Percentiles rank a stretch among this genome's conserved stretches.
Evolutionary conservation across 495 filamentous ascomycete genomes (phyloP).

Genomic region (Tuber microsphaerosporum): DNA sequence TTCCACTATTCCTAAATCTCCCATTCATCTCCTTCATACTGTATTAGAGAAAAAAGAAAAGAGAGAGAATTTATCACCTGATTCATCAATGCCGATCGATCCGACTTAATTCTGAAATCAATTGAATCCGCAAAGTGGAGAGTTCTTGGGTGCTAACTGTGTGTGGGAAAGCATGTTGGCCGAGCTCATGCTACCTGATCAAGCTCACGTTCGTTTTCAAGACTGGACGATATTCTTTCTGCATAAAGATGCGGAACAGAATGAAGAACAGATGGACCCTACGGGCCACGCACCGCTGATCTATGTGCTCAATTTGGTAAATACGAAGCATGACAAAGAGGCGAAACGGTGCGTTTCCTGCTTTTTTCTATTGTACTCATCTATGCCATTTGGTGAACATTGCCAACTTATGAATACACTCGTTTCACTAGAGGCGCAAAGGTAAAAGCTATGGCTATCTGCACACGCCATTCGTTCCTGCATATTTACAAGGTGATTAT

Average conservation of each 20-base stretch:
- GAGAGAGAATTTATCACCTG: background rate
- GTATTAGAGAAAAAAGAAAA: conserved; percentile 3
- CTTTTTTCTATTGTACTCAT: background rate
- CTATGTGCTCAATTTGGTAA: conserved; percentile 95
- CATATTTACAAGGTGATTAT: conserved; percentile 87
- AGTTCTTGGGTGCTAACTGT: conserved; percentile 22
- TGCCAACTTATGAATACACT: conserved; percentile 15
- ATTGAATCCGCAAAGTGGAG: conserved; percentile 7
- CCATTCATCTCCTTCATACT: background rate
- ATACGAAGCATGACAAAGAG: conserved; percentile 90
- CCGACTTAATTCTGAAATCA: background rate
- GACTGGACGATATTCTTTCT: conserved; percentile 99
- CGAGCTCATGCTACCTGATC: conserved; percentile 97
- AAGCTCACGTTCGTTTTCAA: conserved; percentile 87
- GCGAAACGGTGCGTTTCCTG: conserved; percentile 59
- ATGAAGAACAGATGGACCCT: conserved; percentile 63
- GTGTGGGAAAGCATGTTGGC: conserved; percentile 67
- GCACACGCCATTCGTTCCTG: conserved; percentile 93
- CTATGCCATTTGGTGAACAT: background rate
- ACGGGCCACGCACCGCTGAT: conserved; percentile 83
- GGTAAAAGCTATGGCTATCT: conserved; percentile 99
- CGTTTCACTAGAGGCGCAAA: conserved; percentile 66
- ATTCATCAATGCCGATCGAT: background rate
- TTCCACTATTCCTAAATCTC: background rate
- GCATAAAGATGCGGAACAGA: conserved; percentile 81